phyloP scores from a whole-genome alignment of 2,329 filamentous ascomycete genomes.

The Alternaria arborescens region DNA sequence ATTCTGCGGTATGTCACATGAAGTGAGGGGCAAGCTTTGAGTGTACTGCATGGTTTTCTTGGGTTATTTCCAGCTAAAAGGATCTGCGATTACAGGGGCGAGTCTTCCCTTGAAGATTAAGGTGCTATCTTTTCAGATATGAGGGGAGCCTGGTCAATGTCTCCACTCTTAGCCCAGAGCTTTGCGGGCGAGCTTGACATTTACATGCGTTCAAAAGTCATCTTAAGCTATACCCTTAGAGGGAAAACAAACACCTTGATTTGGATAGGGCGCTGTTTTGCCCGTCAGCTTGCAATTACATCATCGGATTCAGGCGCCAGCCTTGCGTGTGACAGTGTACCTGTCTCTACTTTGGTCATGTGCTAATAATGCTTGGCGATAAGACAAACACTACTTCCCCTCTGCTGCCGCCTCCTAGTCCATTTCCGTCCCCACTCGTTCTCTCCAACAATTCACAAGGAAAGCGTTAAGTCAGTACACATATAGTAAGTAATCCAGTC shows the following conservation, averaged over 20 bases:
- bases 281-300: neutral
- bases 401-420: neutral
- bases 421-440: neutral
- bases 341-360: neutral
- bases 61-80: neutral
- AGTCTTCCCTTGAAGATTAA: neutral
- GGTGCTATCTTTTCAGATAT: neutral
- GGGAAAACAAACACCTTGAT: too few species aligned
- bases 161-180: neutral
- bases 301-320: neutral
- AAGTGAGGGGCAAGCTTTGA: neutral
- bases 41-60: neutral
- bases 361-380: neutral
- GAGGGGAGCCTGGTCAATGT: too few species aligned
- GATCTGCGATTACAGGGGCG: neutral
- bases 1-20: neutral
- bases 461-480: neutral
- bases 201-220: neutral
- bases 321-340: neutral
- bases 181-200: neutral
- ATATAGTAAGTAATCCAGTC: neutral
- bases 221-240: neutral
- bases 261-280: neutral
- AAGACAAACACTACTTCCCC: too few species aligned
- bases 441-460: neutral